phyloP scores from a whole-genome alignment of 2,329 filamentous ascomycete species.

The Claviceps sp. region DNA sequence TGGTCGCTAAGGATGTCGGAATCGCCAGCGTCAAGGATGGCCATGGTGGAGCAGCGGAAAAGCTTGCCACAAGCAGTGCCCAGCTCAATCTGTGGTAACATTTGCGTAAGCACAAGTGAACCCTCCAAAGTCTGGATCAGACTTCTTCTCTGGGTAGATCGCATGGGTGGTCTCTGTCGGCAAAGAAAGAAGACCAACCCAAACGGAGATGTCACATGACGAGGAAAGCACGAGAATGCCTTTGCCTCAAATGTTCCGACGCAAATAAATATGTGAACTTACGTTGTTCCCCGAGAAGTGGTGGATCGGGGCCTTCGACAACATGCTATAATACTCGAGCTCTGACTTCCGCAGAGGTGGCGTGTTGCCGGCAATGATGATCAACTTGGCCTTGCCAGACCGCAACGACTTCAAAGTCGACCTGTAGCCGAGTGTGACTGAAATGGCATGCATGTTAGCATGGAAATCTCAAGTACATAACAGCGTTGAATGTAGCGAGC shows the following conservation, averaged over 20 bases:
- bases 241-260: neutral
- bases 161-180: slow-evolving; percentile 15
- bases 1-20: slow-evolving; percentile 88
- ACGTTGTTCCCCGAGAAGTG: slow-evolving; percentile 99
- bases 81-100: slow-evolving; percentile 69
- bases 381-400: slow-evolving; percentile 95
- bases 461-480: neutral
- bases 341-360: slow-evolving; percentile 96
- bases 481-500: neutral
- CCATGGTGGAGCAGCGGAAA: slow-evolving; percentile 96
- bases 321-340: slow-evolving; percentile 90
- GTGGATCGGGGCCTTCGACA: slow-evolving; percentile 89
- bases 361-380: slow-evolving; percentile 88
- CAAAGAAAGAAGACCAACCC: slow-evolving; percentile 1
- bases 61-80: slow-evolving; percentile 98
- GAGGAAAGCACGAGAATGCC: neutral
- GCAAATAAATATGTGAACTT: slow-evolving; percentile 35
- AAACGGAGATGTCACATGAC: neutral
- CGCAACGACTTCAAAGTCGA: slow-evolving; percentile 68
- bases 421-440: slow-evolving; percentile 30
- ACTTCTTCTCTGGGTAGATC: slow-evolving; percentile 85
- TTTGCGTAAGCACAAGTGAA: slow-evolving; percentile 45
- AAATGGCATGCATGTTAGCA: neutral
- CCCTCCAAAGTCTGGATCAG: slow-evolving; percentile 78
- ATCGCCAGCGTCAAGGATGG: slow-evolving; percentile 93